A percentile compares a stretch with the other conserved stretches of the same genome.
phyloP scores from a whole-genome alignment of 805 yeast genomes.

The Candida palmyrensis region DNA sequence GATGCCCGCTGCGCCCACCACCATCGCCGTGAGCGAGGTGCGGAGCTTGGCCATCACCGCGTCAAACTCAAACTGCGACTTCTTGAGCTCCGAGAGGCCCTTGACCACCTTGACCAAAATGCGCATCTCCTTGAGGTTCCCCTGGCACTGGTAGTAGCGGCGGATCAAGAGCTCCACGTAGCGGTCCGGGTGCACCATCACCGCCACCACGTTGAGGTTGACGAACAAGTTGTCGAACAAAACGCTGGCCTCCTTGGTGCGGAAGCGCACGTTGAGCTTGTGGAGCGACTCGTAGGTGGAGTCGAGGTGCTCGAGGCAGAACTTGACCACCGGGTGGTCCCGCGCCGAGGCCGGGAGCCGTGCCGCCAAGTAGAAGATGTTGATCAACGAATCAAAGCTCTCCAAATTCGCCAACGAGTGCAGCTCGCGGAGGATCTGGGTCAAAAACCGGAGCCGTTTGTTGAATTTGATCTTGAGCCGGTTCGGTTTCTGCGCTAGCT shows the following conservation, averaged over 20 bases:
- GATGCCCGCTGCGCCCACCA: constrained; percentile 19
- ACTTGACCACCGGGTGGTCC: constrained; percentile 24
- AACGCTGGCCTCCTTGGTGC: constrained; percentile 9
- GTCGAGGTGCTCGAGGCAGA: constrained; percentile 27
- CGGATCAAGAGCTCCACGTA: constrained; percentile 20
- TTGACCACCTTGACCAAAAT: constrained; percentile 24
- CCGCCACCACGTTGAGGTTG: constrained; percentile 31
- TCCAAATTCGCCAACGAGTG: constrained; percentile 21
- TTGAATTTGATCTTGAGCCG: constrained; percentile 30
- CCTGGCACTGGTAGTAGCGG: constrained; percentile 17
- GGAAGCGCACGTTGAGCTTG: constrained; percentile 10
- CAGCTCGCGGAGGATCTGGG: constrained; percentile 23
- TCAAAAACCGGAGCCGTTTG: constrained; percentile 29
- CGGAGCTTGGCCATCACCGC: constrained; percentile 20
- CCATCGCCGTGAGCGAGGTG: constrained; percentile 19
- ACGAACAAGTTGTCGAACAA: constrained; percentile 19
- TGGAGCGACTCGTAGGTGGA: constrained; percentile 21
- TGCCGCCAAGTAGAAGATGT: constrained; percentile 32
- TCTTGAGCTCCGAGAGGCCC: constrained; percentile 23
- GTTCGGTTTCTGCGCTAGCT: constrained; percentile 22
- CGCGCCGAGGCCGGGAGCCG: constrained; percentile 17
- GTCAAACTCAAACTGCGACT: constrained; percentile 15
- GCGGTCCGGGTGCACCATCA: constrained; percentile 27
- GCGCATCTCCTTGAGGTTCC: constrained; percentile 19
- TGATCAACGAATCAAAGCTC: constrained; percentile 30